A percentile compares a stretch with the other conserved stretches of the same genome.
Evolutionary conservation across 805 yeast species (phyloP).

Genomic region (Candida yuanshanica): DNA sequence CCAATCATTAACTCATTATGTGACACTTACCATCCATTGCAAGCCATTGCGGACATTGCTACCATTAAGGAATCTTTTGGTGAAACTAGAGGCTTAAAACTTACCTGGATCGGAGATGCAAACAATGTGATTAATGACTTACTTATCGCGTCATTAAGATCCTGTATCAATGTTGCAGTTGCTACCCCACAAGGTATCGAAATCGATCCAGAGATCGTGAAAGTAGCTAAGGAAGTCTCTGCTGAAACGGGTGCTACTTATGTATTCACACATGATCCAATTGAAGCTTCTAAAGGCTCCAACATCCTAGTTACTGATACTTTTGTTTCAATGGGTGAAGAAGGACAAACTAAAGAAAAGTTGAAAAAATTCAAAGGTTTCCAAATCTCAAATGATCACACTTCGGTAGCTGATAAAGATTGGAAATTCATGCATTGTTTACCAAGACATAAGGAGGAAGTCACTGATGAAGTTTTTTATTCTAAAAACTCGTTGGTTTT

Average conservation of each 20-base stretch:
- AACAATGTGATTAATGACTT: constrained; percentile 94
- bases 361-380: constrained; percentile 80
- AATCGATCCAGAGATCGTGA: constrained; percentile 49
- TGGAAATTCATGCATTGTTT: constrained; percentile 98
- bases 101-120: constrained; percentile 96
- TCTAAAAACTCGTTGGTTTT: constrained; percentile 80
- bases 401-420: constrained; percentile 51
- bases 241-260: constrained; percentile 45
- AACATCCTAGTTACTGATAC: constrained; percentile 92
- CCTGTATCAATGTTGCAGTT: constrained; percentile 75
- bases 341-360: constrained; percentile 64
- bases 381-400: constrained; percentile 70
- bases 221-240: constrained; percentile 49
- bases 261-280: constrained; percentile 65
- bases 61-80: constrained; percentile 80
- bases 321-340: constrained; percentile 98
- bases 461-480: constrained; percentile 88
- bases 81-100: constrained; percentile 51
- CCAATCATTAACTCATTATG: constrained; percentile 93
- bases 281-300: constrained; percentile 66
- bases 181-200: constrained; percentile 80
- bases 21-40: constrained; percentile 91
- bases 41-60: constrained; percentile 86
- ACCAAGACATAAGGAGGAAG: constrained; percentile 95
- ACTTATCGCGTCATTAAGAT: constrained; percentile 78